Percentiles rank a stretch among this genome's conserved stretches.
Conservation (phyloP, 345 rosid genomes). For the Ailanthus altissimus region DNA sequence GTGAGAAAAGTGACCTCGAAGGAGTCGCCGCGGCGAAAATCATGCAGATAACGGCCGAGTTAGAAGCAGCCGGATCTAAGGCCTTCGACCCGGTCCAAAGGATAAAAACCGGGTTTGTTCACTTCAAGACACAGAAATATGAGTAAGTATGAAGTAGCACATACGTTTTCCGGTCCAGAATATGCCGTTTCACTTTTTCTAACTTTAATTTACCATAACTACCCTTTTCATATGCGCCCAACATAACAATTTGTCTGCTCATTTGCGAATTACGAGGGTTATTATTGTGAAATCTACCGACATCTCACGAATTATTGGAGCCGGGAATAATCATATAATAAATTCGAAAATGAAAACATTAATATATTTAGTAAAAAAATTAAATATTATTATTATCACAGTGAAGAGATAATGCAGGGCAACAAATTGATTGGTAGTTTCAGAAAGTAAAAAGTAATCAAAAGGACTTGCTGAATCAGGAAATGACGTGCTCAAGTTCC, state of each 20-base stretch:
- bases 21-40: conserved; percentile 81
- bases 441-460: background rate
- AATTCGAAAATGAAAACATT: too few relatives aligned
- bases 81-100: conserved; percentile 54
- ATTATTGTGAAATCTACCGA: background rate
- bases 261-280: too few relatives aligned
- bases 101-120: conserved; percentile 69
- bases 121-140: conserved; percentile 74
- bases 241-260: background rate
- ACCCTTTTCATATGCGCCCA: background rate
- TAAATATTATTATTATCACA: background rate
- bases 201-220: background rate
- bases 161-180: background rate
- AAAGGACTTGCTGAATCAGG: background rate
- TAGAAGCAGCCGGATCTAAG: conserved; percentile 45
- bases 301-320: background rate
- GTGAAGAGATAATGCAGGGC: background rate
- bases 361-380: too few relatives aligned
- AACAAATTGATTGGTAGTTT: background rate
- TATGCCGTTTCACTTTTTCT: background rate
- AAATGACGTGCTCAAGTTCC: background rate
- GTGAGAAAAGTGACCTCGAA: conserved; percentile 64
- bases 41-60: conserved; percentile 73
- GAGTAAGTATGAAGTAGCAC: conserved; percentile 61
- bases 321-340: too few relatives aligned